Evolutionary conservation across 192 early-diverging fungal genomes (phyloP), one percentile per base, ranked within the genome.

Genomic region (Pilobolus umbonatus): DNA sequence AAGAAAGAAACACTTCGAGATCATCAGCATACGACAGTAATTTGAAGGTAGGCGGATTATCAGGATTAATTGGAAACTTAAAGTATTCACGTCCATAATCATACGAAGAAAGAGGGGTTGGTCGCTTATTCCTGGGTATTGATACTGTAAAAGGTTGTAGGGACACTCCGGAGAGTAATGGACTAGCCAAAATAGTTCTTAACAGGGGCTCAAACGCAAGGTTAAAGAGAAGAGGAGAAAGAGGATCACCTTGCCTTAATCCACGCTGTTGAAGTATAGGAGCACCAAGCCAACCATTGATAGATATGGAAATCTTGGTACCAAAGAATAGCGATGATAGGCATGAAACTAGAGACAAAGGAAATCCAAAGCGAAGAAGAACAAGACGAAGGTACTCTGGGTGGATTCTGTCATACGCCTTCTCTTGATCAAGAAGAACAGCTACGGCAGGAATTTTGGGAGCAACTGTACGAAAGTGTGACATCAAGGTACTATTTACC

Each of bases 161-260:
- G n/a, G n/a, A n/a, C n/a, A n/a, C n/a, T n/a, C n/a, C n/a, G n/a
- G n/a, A n/a, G n/a, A n/a, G n/a, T n/a, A n/a, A n/a, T n/a, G n/a
- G n/a, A n/a, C n/a, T n/a, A n/a, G n/a, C n/a, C n/a, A n/a, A n/a
- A n/a, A 66, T 35, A 2, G 44, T 19, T 5, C 53, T 59, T 7
- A 72, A 38, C 1, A 61, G 42, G 3, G 64, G 64, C 8, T 62
- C 60, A 25, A 66, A 44, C 8, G 52, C 61, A 4, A 66, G 22
- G 28, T 60, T 61, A 36, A 50, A 61, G 5, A 64, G 61, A 5
- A 64, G 32, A 9, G 62, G 69, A 1, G 62, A 61, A 2, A 71
- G 51, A 9, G 62, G 72, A 22, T 74, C 72, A 2, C 72, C 67
- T 43, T 74, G 72, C 2, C 72, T 55, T 1, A 74, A 40, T 1